phyloP scores from a whole-genome alignment of 1,284 basidiomycete species.

The Apiotrichum mycotoxinovorans region DNA sequence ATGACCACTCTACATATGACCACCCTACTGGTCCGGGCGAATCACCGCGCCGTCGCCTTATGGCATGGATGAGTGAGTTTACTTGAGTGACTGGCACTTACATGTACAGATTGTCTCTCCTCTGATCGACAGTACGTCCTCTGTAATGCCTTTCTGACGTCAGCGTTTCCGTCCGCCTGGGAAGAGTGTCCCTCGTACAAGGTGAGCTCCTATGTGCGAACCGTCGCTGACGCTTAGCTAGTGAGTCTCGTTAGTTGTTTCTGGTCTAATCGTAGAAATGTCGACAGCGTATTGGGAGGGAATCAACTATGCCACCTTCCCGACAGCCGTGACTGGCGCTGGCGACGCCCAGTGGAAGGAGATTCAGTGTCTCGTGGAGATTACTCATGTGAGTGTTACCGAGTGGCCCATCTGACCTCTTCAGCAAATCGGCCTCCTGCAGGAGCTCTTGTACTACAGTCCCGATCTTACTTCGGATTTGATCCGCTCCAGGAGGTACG shows the following conservation, averaged over 20 bases:
- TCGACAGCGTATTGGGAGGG: conserved; percentile 25
- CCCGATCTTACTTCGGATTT: conserved; percentile 21
- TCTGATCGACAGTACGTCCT: conserved; percentile 27
- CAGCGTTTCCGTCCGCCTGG: conserved; percentile 23
- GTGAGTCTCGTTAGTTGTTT: background rate
- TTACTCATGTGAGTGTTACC: conserved; percentile 1
- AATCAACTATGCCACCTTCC: conserved; percentile 1
- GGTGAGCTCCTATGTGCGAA: too few relatives aligned
- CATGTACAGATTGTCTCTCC: conserved; percentile 18
- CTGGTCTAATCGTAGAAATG: conserved; percentile 13
- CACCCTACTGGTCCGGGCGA: too few relatives aligned
- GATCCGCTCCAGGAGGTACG: conserved; percentile 22
- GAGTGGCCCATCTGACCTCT: background rate
- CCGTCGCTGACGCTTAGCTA: too few relatives aligned
- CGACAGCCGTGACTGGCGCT: background rate
- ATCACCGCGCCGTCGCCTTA: conserved; percentile 10
- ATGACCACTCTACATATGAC: conserved; percentile 19
- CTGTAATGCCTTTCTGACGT: too few relatives aligned
- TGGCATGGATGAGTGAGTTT: conserved; percentile 25
- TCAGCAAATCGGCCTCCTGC: conserved; percentile 6
- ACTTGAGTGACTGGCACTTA: background rate
- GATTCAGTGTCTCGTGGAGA: background rate
- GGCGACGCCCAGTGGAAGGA: background rate
- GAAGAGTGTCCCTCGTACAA: conserved; percentile 21
- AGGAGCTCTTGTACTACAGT: conserved; percentile 16